Evolutionary conservation across 768 basidiomycete species (phyloP).

Genomic region (Lenzites betulinus): DNA sequence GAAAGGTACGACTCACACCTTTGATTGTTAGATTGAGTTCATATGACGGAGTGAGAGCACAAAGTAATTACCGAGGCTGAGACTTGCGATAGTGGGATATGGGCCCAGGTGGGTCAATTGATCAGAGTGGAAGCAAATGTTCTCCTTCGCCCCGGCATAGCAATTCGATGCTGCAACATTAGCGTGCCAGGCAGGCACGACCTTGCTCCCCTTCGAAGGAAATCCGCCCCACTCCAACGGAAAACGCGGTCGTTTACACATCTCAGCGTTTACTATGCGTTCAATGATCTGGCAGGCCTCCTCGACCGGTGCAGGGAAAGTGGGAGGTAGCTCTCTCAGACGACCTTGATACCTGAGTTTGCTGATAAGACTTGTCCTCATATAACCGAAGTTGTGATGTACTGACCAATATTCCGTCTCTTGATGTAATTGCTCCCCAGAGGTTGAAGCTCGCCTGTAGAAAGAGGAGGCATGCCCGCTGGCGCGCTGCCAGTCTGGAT

Average conservation of each 20-base stretch:
- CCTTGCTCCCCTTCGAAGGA: slow-evolving; percentile 20
- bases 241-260: slow-evolving; percentile 60
- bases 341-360: slow-evolving; percentile 76
- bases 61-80: slow-evolving; percentile 66
- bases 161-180: slow-evolving; percentile 88
- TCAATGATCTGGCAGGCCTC: slow-evolving; percentile 75
- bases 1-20: slow-evolving; percentile 73
- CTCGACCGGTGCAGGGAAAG: slow-evolving; percentile 73
- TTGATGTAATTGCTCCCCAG: no score
- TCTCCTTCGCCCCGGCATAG: slow-evolving; percentile 77
- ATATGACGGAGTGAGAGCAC: background rate
- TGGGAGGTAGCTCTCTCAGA: slow-evolving; percentile 51
- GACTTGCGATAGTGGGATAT: slow-evolving; percentile 82
- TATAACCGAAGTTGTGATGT: no score
- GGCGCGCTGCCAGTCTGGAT: no score
- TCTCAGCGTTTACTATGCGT: slow-evolving; percentile 67
- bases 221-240: slow-evolving; percentile 65
- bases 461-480: no score
- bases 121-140: slow-evolving; percentile 82
- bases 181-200: slow-evolving; percentile 59
- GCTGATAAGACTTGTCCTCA: background rate
- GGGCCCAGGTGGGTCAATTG: slow-evolving; percentile 81
- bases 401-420: no score
- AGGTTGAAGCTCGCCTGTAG: no score
- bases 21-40: no score